These are phyloP conservation scores for Pisolithus thermaeus DNA, from an alignment of 1,284 basidiomycete species.

Conservation along the genomic window DNA sequence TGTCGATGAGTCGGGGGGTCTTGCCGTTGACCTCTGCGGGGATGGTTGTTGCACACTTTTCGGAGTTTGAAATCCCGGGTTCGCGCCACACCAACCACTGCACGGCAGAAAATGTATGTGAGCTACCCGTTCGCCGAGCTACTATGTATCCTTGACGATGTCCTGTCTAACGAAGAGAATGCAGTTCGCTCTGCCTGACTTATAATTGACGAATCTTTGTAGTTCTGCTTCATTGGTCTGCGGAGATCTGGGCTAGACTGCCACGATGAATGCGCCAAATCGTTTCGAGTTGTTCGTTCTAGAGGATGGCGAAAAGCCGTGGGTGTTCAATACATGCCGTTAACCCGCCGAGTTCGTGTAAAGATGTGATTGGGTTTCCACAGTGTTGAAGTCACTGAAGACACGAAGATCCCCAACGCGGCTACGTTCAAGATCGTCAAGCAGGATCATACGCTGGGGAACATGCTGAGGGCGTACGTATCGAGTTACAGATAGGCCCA, in stretches of 20 bases:
- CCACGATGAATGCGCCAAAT: constrained; percentile 84
- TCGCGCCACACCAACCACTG: constrained; percentile 9
- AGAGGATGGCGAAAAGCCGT: constrained; percentile 90
- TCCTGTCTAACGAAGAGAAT: not conserved
- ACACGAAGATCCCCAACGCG: constrained; percentile 96
- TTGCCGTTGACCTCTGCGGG: constrained; percentile 15
- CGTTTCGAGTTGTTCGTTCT: constrained; percentile 90
- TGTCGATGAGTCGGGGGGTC: constrained; percentile 37
- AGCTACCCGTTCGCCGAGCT: not conserved
- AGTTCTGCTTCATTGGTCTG: not conserved
- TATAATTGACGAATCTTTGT: not conserved
- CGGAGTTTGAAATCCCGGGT: constrained; percentile 24
- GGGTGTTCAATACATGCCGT: constrained; percentile 33
- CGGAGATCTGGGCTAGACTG: not conserved
- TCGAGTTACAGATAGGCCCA: not conserved
- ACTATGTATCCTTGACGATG: not conserved
- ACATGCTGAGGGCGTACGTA: constrained; percentile 90
- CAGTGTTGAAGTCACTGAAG: constrained; percentile 89
- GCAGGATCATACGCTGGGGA: constrained; percentile 96
- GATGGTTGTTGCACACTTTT: constrained; percentile 3
- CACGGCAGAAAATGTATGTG: constrained; percentile 12
- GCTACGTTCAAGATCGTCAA: constrained; percentile 92
- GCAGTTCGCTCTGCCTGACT: no score
- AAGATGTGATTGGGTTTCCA: not conserved
- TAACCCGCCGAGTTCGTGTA: constrained; percentile 7